phyloP scores from a whole-genome alignment of 2,329 filamentous ascomycete species.

The Colletotrichum camelliae region DNA sequence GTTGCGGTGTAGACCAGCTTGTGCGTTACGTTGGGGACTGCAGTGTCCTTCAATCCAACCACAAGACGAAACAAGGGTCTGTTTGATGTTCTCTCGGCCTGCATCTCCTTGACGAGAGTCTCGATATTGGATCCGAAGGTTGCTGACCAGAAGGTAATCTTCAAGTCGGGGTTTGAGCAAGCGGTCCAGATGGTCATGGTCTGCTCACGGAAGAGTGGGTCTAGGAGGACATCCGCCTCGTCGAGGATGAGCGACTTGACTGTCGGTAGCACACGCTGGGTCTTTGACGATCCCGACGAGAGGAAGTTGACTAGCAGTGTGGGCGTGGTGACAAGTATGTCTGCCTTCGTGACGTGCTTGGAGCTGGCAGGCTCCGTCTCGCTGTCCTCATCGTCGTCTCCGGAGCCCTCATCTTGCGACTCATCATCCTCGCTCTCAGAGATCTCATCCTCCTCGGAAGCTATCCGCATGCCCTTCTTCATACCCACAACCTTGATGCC shows the following conservation, averaged over 20 bases:
- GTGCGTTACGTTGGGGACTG: conserved; percentile 90
- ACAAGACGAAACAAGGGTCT: conserved; percentile 78
- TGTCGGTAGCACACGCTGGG: conserved; percentile 61
- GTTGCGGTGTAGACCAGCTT: conserved; percentile 89
- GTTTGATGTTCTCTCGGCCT: conserved; percentile 52
- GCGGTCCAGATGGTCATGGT: conserved; percentile 84
- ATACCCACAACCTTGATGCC: conserved; percentile 82
- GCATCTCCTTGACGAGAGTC: conserved; percentile 72
- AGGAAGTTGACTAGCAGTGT: conserved; percentile 76
- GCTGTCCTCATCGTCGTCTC: conserved; percentile 42
- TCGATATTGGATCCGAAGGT: conserved; percentile 97
- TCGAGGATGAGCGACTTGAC: conserved; percentile 83
- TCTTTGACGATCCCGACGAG: conserved; percentile 45
- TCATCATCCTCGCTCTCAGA: conserved; percentile 22
- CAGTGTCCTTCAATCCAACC: conserved; percentile 95
- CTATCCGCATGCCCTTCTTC: conserved; percentile 77
- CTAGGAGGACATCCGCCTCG: conserved; percentile 93
- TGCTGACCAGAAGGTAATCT: conserved; percentile 89
- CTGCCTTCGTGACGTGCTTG: conserved; percentile 69
- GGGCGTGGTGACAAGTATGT: conserved; percentile 83
- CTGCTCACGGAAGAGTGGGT: conserved; percentile 88
- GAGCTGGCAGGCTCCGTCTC: conserved; percentile 24
- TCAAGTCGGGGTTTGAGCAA: conserved; percentile 73
- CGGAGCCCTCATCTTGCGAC: conserved; percentile 35
- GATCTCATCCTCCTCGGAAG: conserved; percentile 35